Evolutionary conservation across 495 filamentous ascomycete species (phyloP), one percentile per base, ranked within the genome.

Genomic region (Lasiosphaeria miniovina): DNA sequence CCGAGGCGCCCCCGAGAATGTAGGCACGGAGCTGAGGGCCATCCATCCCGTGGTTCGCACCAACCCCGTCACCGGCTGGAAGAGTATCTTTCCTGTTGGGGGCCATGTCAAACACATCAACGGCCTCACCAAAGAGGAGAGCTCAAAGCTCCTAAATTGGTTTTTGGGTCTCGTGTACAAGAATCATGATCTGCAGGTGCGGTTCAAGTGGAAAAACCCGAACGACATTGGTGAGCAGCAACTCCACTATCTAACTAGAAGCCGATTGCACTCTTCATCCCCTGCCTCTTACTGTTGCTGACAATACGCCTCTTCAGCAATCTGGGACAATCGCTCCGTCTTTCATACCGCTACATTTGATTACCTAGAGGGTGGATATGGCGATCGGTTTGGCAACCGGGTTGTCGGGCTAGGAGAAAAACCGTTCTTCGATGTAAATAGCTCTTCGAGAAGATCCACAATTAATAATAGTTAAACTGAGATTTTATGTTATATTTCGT

Each of bases 1-100:
- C 1, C 79, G 88, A 2, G 89, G 89, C 1, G 75, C 82, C 0
- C 85, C 86, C 0, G 81, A 84, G 66, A 91, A 91, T 61, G 71
- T 82, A 0, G 89, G 86, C 32, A 71, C 69, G 0, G 80, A 81
- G 35, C 69, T 91, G 4, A 79, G 67, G 15, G 85, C 87, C 0
- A 68, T 84, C 12, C 88, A 92, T 59, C 86, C 87, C 0, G 83
- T 91, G 3, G 77, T 91, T 14, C 82, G 89, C 9, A 91, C 88
- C 9, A 90, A 92, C 62, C 90, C 90, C 0, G 85, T 91, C 0
- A 90, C 88, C 0, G 88, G 88, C 0, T 91, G 89, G 88, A 91
- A 93, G 67, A 80, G 73, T 17, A 71, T 93, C 17, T 91, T 84
- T 65, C 84, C 82, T 6, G 79, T 87, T 46, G 85, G 86, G 36